phyloP scores from a whole-genome alignment of 805 yeast genomes.

The Spathaspora arborariae region DNA sequence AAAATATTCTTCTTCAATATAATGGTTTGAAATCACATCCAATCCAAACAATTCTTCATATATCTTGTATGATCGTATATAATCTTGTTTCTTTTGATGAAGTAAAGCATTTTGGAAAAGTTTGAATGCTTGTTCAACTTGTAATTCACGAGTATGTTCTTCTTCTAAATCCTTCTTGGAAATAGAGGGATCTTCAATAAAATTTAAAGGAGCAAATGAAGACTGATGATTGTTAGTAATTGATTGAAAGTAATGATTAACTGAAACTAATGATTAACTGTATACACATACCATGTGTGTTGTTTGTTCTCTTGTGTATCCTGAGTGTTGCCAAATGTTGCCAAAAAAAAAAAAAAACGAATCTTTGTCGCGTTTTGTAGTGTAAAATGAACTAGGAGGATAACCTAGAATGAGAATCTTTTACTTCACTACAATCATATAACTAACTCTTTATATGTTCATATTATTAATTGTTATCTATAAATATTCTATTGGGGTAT shows the following conservation, averaged over 20 bases:
- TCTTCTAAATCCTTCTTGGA: conserved; percentile 62
- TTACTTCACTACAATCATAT: no score
- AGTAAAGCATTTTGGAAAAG: conserved; percentile 68
- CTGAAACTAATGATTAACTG: not conserved
- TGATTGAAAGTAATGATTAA: not conserved
- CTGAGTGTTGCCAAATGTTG: not conserved
- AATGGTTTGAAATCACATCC: conserved; percentile 55
- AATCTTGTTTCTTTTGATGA: conserved; percentile 50
- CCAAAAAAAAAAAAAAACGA: not conserved
- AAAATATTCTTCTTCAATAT: conserved; percentile 35
- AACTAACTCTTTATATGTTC: no score
- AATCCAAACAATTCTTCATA: conserved; percentile 65
- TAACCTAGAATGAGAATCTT: no score
- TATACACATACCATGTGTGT: not conserved
- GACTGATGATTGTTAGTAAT: conserved; percentile 35
- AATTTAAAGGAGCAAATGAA: conserved; percentile 74
- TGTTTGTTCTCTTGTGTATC: not conserved
- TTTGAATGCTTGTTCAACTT: conserved; percentile 80
- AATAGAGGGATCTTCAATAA: conserved; percentile 63
- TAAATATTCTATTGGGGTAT: no score
- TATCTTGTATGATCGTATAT: conserved; percentile 45
- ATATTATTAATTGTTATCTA: no score
- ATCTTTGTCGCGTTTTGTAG: not conserved
- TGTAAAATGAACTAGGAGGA: not conserved
- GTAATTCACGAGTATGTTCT: conserved; percentile 88